phyloP scores from a whole-genome alignment of 176 grass and related monocot genomes.

The Melocanna baccifera region DNA sequence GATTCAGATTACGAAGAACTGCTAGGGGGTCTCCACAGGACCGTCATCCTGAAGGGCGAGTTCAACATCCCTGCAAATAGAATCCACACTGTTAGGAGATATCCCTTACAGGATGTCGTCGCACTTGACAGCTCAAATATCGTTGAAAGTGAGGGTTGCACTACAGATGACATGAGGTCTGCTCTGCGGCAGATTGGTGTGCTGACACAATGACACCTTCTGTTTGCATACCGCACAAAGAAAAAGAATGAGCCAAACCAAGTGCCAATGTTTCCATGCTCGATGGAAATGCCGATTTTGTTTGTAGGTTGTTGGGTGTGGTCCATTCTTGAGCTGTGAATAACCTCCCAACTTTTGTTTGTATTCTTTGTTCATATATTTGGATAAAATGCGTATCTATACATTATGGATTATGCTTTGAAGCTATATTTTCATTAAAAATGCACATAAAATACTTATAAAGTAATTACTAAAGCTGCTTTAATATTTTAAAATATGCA shows the following conservation, averaged over 20 bases:
- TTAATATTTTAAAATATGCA: too few relatives aligned
- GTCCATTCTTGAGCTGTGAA: slow-evolving; percentile 41
- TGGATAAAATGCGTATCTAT: too few relatives aligned
- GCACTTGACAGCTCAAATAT: slow-evolving; percentile 75
- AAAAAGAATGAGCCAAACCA: neutral
- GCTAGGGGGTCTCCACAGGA: slow-evolving; percentile 76
- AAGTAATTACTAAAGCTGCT: too few relatives aligned
- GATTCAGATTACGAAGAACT: slow-evolving; percentile 91
- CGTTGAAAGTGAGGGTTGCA: slow-evolving; percentile 42
- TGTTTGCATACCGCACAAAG: neutral
- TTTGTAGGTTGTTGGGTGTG: slow-evolving; percentile 38
- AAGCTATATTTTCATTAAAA: too few relatives aligned
- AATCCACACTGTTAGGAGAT: slow-evolving; percentile 59
- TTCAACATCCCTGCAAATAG: slow-evolving; percentile 62
- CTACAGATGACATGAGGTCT: slow-evolving; percentile 41
- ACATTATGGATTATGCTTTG: too few relatives aligned
- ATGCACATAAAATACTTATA: too few relatives aligned
- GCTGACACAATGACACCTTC: slow-evolving; percentile 12
- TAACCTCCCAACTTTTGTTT: slow-evolving; percentile 17
- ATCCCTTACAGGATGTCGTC: slow-evolving; percentile 75
- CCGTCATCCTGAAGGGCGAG: slow-evolving; percentile 78
- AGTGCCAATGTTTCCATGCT: slow-evolving; percentile 32
- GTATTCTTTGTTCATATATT: too few relatives aligned
- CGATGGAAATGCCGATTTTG: slow-evolving; percentile 53
- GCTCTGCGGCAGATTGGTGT: slow-evolving; percentile 54